These are phyloP conservation scores for Ophiocordyceps polyrhachis-furcata DNA, from an alignment of 2,329 filamentous ascomycete species.

Conservation along the genomic window DNA sequence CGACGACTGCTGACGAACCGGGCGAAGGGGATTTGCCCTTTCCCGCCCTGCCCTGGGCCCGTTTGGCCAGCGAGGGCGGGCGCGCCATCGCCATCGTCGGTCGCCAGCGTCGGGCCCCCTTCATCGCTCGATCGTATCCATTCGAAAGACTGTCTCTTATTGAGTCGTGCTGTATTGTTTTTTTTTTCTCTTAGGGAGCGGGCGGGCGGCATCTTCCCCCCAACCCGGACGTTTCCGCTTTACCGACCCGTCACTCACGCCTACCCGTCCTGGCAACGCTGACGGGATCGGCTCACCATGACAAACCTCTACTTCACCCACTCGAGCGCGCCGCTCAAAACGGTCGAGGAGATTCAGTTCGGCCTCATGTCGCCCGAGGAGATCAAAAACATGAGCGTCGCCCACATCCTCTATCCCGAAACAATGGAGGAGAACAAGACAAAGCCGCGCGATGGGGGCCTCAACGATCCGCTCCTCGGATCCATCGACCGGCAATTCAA, in stretches of 20 bases:
- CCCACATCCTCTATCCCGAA: slow-evolving; percentile 93
- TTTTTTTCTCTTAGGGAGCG: not conserved
- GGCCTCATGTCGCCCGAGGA: slow-evolving; percentile 94
- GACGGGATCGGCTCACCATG: slow-evolving; percentile 40
- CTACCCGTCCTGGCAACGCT: not conserved
- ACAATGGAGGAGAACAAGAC: slow-evolving; percentile 95
- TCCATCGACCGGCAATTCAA: slow-evolving; percentile 92
- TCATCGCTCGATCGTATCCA: slow-evolving; percentile 11
- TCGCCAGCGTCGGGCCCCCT: not conserved
- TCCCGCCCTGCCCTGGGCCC: slow-evolving; percentile 27
- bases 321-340: slow-evolving; percentile 90
- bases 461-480: slow-evolving; percentile 90
- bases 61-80: slow-evolving; percentile 23
- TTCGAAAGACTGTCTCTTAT: not conserved
- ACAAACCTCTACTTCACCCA: slow-evolving; percentile 80
- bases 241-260: slow-evolving; percentile 6
- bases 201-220: slow-evolving; percentile 3
- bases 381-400: slow-evolving; percentile 97
- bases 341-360: slow-evolving; percentile 97
- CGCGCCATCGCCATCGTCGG: slow-evolving; percentile 17
- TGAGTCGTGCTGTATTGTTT: not conserved
- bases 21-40: slow-evolving; percentile 25
- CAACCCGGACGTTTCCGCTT: slow-evolving; percentile 1
- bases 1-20: slow-evolving; percentile 17
- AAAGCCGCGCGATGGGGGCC: slow-evolving; percentile 73